A percentile compares a stretch with the other conserved stretches of the same genome.
Evolutionary conservation across 768 basidiomycete species (phyloP).

Genomic region (Pleurotus giganteus): DNA sequence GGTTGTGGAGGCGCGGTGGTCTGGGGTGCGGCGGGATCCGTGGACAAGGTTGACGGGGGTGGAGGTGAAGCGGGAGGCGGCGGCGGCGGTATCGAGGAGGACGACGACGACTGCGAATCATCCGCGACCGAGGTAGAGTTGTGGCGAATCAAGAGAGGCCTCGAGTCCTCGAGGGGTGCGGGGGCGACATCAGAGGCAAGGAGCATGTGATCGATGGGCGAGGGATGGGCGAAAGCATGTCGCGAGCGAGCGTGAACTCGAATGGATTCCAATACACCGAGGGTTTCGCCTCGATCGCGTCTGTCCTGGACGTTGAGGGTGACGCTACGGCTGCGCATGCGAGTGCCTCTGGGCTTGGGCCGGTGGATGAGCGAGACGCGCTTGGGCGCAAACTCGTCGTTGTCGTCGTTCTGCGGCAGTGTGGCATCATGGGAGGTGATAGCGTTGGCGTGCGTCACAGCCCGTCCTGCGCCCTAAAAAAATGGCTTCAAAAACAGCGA

Average conservation of each 20-base stretch:
- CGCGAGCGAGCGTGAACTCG: conserved; percentile 61
- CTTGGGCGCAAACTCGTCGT: conserved; percentile 42
- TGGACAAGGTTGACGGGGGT: conserved; percentile 12
- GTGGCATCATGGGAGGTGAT: conserved; percentile 53
- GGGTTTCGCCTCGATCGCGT: conserved; percentile 37
- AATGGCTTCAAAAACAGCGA: neutral
- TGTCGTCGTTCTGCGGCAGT: conserved; percentile 52
- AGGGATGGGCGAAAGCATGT: conserved; percentile 48
- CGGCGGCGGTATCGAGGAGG: conserved; percentile 11
- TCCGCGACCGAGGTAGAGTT: conserved; percentile 43
- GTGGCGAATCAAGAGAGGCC: conserved; percentile 38
- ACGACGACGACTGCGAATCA: conserved; percentile 18
- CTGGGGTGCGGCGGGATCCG: conserved; percentile 21
- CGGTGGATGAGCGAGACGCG: conserved; percentile 26
- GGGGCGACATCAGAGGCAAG: conserved; percentile 41
- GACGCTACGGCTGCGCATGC: conserved; percentile 61
- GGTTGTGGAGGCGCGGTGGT: conserved; percentile 9
- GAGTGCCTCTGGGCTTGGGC: conserved; percentile 29
- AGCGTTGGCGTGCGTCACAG: conserved; percentile 70
- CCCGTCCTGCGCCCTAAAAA: conserved; percentile 61
- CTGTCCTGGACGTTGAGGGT: conserved; percentile 44
- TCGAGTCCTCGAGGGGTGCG: conserved; percentile 10
- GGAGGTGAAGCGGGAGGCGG: conserved; percentile 13
- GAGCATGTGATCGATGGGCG: conserved; percentile 31
- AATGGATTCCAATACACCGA: conserved; percentile 63